Evolutionary conservation across 2,329 filamentous ascomycete genomes (phyloP), one percentile per base, ranked within the genome.

Genomic region (Ophiostoma sp.): DNA sequence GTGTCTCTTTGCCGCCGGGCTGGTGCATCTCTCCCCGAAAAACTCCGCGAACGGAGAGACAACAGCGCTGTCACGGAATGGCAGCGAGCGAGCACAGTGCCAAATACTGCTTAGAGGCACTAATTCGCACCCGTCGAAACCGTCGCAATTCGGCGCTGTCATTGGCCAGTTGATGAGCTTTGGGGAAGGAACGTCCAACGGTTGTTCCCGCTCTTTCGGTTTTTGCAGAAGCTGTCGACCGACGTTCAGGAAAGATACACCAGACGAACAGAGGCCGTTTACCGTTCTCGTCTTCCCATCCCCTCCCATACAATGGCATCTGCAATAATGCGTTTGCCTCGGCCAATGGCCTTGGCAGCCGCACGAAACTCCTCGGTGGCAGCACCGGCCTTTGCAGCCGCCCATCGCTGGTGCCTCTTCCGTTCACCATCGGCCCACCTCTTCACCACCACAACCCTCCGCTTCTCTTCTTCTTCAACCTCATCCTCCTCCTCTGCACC

Each of bases 41-140:
- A 39, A 33, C 72, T 73, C 72, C 72, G 72, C 39, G 42, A 71
- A 59, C 72, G 72, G 72, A 73, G 69, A 33, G 19, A 57, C 36
- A 39, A 1, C 36, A 36, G 42, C 11, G 22, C 33, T 61, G n/a
- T 50, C 42, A 66, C 33, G 50, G 66, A 28, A 52, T 22, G 55
- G 36, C 55, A 70, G 57, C n/a, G 19, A 50, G 55, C 70, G 48
- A 57, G 17, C 50, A 70, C 68, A 39, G 68, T 70, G 50, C 7
- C 3, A 12, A 22, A 2, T n/a, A 69, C 64, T 52, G 66, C 55
- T 1, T 25, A 0, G 0, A 6, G n/a, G n/a, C 33, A 2, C 50
- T 17, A 70, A 52, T 45, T 45, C 31, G 50, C 50, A 70, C 68
- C 28, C 6, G 8, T 42, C 22, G 31, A 25, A 39, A 19, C 8